Evolutionary conservation across 1,284 basidiomycete species (phyloP), one percentile per base, ranked within the genome.

Genomic region (Tremellales sp.): DNA sequence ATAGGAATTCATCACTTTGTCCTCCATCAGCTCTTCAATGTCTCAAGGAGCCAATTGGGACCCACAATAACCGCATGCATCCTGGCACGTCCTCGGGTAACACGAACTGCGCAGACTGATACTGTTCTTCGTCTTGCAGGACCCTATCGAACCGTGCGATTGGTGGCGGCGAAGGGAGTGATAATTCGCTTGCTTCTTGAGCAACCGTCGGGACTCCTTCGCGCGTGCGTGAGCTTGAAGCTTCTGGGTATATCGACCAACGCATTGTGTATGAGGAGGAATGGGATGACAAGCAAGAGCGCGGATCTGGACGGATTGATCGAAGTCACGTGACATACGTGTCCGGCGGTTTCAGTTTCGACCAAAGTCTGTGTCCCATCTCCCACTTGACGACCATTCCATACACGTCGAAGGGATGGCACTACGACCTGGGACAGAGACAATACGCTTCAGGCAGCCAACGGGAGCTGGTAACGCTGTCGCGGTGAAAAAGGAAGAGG

Each of bases 21-120:
- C 14, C 3, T 27, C n/a, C 28, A 37, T 51, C 53, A 50, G 41
- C 33, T 13, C 14, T 25, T 28, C 10, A 5, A 27, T 38, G 28
- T 21, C 22, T 32, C 10, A 19, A 29, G 21, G 16, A 28, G 9
- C 32, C 24, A 31, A 13, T n/a, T 10, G 38, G 2, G 21, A 65
- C 72, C 57, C 53, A 74, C 72, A 92, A 81, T 13, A 87, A 74
- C 44, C 74, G 79, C 73, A 87, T 80, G 68, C 89, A 93, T 53
- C 80, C 77, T 16, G 89, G 89, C 21, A 88, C 80, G 47, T 91
- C 87, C n/a, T 83, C 83, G 10, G 80, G 67, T 0, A 81, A 83
- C 6, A 87, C 87, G 63, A 88, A 73, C 51, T 70, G 65, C 22
- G 51, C 43, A 3, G 56, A 68, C 53, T 73, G 71, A 52, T 69